A percentile compares a stretch with the other conserved stretches of the same genome.
phyloP scores from a whole-genome alignment of 495 filamentous ascomycete species.

The Penicillium egyptiacum region DNA sequence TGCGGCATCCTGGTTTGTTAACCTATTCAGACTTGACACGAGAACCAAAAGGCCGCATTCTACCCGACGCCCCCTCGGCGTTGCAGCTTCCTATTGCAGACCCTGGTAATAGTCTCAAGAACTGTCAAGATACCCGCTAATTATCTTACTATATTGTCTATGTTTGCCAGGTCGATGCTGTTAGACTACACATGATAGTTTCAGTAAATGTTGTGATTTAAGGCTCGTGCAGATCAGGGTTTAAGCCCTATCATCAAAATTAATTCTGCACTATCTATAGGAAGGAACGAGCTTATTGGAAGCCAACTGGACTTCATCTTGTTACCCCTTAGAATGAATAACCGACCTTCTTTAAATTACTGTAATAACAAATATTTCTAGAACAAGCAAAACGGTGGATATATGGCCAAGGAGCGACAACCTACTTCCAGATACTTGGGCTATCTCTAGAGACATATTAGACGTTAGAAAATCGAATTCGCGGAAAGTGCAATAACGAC shows the following conservation, averaged over 20 bases:
- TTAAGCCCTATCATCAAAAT: conserved; percentile 1
- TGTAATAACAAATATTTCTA: no score
- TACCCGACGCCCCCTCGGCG: not conserved
- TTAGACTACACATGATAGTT: not conserved
- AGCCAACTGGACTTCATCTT: not conserved
- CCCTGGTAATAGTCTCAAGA: no score
- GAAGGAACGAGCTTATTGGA: conserved; percentile 1
- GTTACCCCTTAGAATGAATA: not conserved
- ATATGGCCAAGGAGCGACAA: not conserved
- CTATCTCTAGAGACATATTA: no score
- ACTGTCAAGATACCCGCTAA: not conserved
- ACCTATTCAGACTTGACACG: conserved; percentile 8
- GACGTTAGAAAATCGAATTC: no score
- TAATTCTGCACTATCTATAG: conserved; percentile 1
- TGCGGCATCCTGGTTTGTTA: conserved; percentile 1
- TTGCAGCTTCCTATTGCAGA: conserved; percentile 7
- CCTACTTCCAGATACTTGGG: not conserved
- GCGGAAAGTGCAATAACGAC: no score
- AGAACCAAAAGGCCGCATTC: conserved; percentile 6
- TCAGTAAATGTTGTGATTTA: conserved; percentile 1
- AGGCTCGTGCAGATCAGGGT: conserved; percentile 5
- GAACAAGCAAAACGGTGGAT: conserved; percentile 1
- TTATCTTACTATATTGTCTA: conserved; percentile 10
- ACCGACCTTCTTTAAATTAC: no score
- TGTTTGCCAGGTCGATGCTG: conserved; percentile 8